Evolutionary conservation across 1,284 basidiomycete genomes (phyloP).

Genomic region (Coniferiporia weirii): DNA sequence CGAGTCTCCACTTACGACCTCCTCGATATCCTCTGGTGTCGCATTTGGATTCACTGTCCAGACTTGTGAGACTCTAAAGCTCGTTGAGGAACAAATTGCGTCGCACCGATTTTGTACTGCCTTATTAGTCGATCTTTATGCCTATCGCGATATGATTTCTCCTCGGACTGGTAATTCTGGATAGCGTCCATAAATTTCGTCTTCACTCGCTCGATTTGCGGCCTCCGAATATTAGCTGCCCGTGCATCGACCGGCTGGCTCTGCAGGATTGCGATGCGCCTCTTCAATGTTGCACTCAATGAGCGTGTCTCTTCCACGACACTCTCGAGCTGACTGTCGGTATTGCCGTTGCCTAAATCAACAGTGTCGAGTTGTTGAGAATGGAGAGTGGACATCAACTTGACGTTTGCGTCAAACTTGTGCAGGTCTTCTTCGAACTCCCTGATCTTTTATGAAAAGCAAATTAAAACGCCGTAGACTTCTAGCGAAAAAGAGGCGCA

Average conservation of each 20-base stretch:
- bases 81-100: neutral
- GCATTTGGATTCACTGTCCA: constrained; percentile 89
- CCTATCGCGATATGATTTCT: constrained; percentile 88
- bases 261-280: constrained; percentile 75
- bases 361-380: constrained; percentile 74
- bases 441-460: constrained; percentile 2
- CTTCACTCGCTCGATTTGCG: constrained; percentile 68
- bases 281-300: constrained; percentile 72
- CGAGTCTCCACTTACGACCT: constrained; percentile 82
- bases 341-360: constrained; percentile 62
- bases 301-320: constrained; percentile 77
- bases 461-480: neutral
- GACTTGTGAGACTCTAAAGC: neutral
- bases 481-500: neutral
- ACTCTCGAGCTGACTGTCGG: constrained; percentile 62
- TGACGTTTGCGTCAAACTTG: constrained; percentile 66
- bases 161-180: constrained; percentile 84
- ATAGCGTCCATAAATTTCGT: constrained; percentile 81
- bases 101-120: constrained; percentile 86
- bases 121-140: constrained; percentile 94
- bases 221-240: constrained; percentile 21
- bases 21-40: constrained; percentile 83
- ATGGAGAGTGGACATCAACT: constrained; percentile 65
- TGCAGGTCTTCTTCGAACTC: constrained; percentile 62
- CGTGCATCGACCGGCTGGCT: constrained; percentile 65